phyloP scores from a whole-genome alignment of 495 filamentous ascomycete species.

The Hypoxylon fragiforme region DNA sequence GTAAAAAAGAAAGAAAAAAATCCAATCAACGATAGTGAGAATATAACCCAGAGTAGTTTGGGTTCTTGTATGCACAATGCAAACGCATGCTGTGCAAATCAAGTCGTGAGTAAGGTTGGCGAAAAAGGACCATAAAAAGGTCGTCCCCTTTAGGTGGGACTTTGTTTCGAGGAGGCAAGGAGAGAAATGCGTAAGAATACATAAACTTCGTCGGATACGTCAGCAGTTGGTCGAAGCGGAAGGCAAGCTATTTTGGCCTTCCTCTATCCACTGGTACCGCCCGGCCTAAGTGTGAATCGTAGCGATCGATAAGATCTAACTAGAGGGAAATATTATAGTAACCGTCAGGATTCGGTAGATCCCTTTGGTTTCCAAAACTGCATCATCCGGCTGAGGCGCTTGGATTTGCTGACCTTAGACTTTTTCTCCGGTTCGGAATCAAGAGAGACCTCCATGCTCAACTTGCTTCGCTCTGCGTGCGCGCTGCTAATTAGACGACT shows the following conservation, averaged over 20 bases:
- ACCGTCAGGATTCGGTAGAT: conserved; percentile 24
- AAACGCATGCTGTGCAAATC: conserved; percentile 15
- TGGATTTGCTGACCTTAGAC: conserved; percentile 68
- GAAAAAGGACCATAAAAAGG: conserved; percentile 15
- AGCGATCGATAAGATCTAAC: not conserved
- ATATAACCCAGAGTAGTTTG: conserved; percentile 11
- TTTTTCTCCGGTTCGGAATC: conserved; percentile 63
- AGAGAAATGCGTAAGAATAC: conserved; percentile 30
- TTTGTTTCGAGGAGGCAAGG: conserved; percentile 14
- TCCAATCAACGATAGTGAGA: conserved; percentile 22
- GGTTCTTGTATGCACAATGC: conserved; percentile 27
- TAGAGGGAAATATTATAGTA: not conserved
- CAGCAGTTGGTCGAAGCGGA: conserved; percentile 1
- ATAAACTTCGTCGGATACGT: conserved; percentile 26
- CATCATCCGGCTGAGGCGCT: conserved; percentile 77
- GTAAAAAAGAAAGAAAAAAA: conserved; percentile 36
- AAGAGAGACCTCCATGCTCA: conserved; percentile 67
- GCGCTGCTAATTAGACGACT: conserved; percentile 80
- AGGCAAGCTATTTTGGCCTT: conserved; percentile 1
- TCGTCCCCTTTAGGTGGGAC: conserved; percentile 8
- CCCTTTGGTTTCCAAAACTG: conserved; percentile 75
- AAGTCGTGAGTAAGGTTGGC: conserved; percentile 22
- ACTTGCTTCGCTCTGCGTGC: conserved; percentile 77
- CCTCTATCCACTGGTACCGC: not conserved
- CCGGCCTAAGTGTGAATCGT: not conserved